Evolutionary conservation across 306 rosid species (phyloP).

Genomic region (Alnus glutinosa): DNA sequence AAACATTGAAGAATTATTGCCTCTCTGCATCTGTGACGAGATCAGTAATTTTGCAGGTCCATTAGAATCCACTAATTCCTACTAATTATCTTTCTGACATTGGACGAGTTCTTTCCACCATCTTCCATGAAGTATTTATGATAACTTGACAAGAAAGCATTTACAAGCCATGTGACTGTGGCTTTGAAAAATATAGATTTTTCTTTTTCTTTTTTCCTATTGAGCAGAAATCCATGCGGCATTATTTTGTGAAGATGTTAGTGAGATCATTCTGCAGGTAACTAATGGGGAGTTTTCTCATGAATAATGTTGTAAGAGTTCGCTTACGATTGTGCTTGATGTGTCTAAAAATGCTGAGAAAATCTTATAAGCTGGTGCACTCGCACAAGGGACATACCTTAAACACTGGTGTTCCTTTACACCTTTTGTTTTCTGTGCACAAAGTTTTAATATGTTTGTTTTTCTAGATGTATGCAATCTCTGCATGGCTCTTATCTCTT

Average conservation of each 20-base stretch:
- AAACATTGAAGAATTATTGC: no score
- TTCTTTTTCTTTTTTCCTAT: no score
- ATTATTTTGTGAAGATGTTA: neutral
- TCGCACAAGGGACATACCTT: neutral
- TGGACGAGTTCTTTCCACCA: no score
- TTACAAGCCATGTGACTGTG: no score
- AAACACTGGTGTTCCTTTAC: neutral
- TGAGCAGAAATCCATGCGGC: no score
- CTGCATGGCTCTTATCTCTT: conserved; percentile 14
- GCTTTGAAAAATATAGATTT: no score
- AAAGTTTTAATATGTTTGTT: conserved; percentile 2
- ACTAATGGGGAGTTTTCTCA: neutral
- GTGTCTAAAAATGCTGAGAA: neutral
- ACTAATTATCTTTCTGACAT: no score
- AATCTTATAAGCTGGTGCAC: neutral
- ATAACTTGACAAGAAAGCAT: no score
- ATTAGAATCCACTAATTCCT: no score
- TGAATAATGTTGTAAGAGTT: neutral
- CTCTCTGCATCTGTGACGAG: no score
- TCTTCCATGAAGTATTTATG: no score
- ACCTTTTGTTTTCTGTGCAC: neutral
- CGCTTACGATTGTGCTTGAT: neutral
- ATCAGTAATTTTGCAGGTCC: no score
- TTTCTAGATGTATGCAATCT: conserved; percentile 18
- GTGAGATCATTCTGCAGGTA: neutral